Evolutionary conservation across 2,329 filamentous ascomycete species (phyloP).

Genomic region (Geosmithia putterillii): DNA sequence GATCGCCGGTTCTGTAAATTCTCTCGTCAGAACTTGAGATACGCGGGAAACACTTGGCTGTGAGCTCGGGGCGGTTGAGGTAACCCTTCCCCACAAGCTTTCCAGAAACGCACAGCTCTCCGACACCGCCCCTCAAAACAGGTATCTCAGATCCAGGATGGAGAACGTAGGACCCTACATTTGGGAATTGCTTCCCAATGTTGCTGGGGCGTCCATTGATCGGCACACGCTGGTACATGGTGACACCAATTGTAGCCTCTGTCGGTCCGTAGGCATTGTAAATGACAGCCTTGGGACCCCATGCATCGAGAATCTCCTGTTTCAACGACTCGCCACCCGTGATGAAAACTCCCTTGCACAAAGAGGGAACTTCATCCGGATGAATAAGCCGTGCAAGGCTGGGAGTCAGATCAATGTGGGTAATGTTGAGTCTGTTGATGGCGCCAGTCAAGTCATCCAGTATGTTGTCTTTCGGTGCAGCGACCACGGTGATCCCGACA

Average conservation of each 20-base stretch:
- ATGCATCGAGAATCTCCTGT: slow-evolving; percentile 77
- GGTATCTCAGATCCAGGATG: slow-evolving; percentile 55
- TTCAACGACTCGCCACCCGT: slow-evolving; percentile 82
- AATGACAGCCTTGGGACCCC: slow-evolving; percentile 70
- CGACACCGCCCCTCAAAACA: slow-evolving; percentile 66
- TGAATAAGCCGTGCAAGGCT: slow-evolving; percentile 70
- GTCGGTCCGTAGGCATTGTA: slow-evolving; percentile 92
- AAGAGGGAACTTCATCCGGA: slow-evolving; percentile 66
- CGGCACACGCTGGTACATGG: slow-evolving; percentile 76
- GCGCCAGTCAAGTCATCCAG: slow-evolving; percentile 69
- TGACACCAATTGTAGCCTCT: slow-evolving; percentile 85
- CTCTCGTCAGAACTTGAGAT: slow-evolving; percentile 43
- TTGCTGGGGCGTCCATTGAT: slow-evolving; percentile 71
- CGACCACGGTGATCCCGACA: slow-evolving; percentile 73
- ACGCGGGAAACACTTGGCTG: slow-evolving; percentile 60
- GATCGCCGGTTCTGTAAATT: slow-evolving; percentile 79
- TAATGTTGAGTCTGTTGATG: slow-evolving; percentile 63
- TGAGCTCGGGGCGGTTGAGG: slow-evolving; percentile 68
- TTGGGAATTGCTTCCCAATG: slow-evolving; percentile 76
- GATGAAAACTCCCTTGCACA: slow-evolving; percentile 80
- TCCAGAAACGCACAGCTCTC: slow-evolving; percentile 81
- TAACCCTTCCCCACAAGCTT: slow-evolving; percentile 85
- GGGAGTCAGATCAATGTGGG: slow-evolving; percentile 85
- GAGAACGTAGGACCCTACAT: slow-evolving; percentile 76
- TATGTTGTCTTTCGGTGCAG: slow-evolving; percentile 71